Evolutionary conservation across 2,329 filamentous ascomycete species (phyloP).

Genomic region (Cercospora sojina): DNA sequence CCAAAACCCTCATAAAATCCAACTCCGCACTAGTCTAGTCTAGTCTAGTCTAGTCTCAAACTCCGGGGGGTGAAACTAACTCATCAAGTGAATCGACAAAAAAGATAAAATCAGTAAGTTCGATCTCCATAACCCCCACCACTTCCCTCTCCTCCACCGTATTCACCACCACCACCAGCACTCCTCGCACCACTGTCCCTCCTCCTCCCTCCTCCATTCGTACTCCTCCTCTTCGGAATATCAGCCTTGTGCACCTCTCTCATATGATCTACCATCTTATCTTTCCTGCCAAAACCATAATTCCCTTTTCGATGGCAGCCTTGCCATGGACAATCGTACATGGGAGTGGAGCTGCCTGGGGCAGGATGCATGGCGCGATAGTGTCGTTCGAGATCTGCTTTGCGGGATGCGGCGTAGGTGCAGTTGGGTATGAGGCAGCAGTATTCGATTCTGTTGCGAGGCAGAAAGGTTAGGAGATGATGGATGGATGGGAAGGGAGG

Average conservation of each 20-base stretch:
- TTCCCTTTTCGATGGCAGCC: conserved; percentile 46
- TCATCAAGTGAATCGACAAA: no score
- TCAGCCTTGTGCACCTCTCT: conserved; percentile 56
- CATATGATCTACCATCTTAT: conserved; percentile 59
- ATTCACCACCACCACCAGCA: not conserved
- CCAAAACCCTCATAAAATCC: no score
- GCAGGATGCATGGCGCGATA: conserved; percentile 48
- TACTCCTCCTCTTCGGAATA: conserved; percentile 39
- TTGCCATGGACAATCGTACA: conserved; percentile 46
- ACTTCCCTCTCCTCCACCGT: not conserved
- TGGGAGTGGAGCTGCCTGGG: conserved; percentile 29
- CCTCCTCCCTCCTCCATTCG: not conserved
- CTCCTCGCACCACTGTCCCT: not conserved
- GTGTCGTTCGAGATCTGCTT: conserved; percentile 53
- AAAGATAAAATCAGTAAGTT: no score
- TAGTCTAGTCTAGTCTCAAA: no score
- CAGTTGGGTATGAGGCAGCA: conserved; percentile 21
- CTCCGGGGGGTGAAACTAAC: no score
- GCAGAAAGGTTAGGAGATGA: not conserved
- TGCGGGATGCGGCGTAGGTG: conserved; percentile 42
- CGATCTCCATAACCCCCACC: no score
- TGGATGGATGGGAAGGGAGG: not conserved
- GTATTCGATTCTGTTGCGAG: conserved; percentile 3
- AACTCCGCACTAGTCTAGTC: no score
- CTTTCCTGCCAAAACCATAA: conserved; percentile 56